phyloP scores from a whole-genome alignment of 495 filamentous ascomycete species.

The Echria macrotheca region DNA sequence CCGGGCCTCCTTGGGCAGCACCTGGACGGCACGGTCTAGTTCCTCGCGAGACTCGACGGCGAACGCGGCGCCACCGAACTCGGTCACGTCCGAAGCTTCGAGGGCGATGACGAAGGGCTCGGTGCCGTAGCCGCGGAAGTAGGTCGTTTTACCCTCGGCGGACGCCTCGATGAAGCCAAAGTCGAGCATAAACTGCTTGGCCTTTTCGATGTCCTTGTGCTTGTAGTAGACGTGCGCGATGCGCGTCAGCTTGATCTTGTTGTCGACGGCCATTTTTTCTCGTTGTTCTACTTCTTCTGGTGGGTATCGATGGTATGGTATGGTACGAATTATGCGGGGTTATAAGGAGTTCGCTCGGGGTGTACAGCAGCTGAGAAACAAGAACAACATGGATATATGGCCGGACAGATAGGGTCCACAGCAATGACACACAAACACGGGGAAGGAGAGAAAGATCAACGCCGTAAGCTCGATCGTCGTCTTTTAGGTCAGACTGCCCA shows the following conservation, averaged over 20 bases:
- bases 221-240: constrained; percentile 55
- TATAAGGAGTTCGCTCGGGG: too few species aligned
- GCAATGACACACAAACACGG: not conserved
- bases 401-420: too few species aligned
- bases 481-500: not conserved
- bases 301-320: too few species aligned
- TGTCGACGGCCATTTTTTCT: too few species aligned
- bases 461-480: too few species aligned
- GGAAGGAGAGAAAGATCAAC: not conserved
- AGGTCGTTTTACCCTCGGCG: constrained; percentile 44
- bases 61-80: constrained; percentile 51
- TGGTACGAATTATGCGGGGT: too few species aligned
- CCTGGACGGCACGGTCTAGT: constrained; percentile 39
- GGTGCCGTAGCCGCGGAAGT: constrained; percentile 55
- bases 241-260: constrained; percentile 48
- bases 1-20: constrained; percentile 36
- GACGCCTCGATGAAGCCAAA: constrained; percentile 52
- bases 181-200: constrained; percentile 47
- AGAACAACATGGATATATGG: too few species aligned
- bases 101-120: constrained; percentile 54
- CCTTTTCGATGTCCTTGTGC: constrained; percentile 44
- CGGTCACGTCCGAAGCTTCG: constrained; percentile 39
- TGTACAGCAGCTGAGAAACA: too few species aligned
- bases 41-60: constrained; percentile 54
- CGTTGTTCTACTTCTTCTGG: too few species aligned